Evolutionary conservation across 2,329 filamentous ascomycete species (phyloP).

Genomic region (Aplosporella prunicola): DNA sequence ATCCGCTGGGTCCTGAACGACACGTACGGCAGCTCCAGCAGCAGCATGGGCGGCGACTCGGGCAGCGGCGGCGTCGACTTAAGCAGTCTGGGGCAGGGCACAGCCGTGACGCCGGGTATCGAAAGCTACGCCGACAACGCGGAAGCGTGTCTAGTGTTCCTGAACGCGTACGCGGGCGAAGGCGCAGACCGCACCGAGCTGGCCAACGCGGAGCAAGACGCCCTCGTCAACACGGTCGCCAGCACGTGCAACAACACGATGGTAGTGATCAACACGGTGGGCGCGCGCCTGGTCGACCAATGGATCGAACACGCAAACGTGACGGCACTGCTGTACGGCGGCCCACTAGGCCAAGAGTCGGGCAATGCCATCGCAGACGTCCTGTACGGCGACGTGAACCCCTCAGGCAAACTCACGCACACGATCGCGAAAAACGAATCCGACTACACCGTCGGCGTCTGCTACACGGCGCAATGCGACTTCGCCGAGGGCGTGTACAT

Average conservation of each 20-base stretch:
- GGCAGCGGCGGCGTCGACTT: constrained; percentile 1
- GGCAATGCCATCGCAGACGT: constrained; percentile 54
- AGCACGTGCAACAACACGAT: constrained; percentile 36
- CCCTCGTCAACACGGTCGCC: constrained; percentile 53
- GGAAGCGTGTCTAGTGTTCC: constrained; percentile 9
- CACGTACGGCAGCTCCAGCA: constrained; percentile 3
- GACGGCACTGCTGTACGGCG: constrained; percentile 28
- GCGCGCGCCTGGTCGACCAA: constrained; percentile 18
- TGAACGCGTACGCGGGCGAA: constrained; percentile 67
- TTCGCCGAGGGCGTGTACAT: constrained; percentile 36
- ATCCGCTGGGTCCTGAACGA: constrained; percentile 9
- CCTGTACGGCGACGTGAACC: constrained; percentile 54
- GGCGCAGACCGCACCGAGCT: constrained; percentile 47
- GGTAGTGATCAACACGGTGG: constrained; percentile 30
- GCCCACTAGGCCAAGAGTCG: constrained; percentile 51
- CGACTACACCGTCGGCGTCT: constrained; percentile 67
- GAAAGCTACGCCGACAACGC: constrained; percentile 5
- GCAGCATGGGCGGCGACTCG: neutral
- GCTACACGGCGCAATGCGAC: constrained; percentile 44
- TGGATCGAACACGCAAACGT: constrained; percentile 34
- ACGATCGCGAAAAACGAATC: constrained; percentile 63
- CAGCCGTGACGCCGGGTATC: constrained; percentile 2
- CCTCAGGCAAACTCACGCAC: constrained; percentile 62
- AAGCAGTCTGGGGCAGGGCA: constrained; percentile 4
- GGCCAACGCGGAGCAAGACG: constrained; percentile 49